A percentile compares a stretch with the other conserved stretches of the same genome.
Conservation (phyloP, 2,329 filamentous ascomycete species). For the Zasmidium cellare region DNA sequence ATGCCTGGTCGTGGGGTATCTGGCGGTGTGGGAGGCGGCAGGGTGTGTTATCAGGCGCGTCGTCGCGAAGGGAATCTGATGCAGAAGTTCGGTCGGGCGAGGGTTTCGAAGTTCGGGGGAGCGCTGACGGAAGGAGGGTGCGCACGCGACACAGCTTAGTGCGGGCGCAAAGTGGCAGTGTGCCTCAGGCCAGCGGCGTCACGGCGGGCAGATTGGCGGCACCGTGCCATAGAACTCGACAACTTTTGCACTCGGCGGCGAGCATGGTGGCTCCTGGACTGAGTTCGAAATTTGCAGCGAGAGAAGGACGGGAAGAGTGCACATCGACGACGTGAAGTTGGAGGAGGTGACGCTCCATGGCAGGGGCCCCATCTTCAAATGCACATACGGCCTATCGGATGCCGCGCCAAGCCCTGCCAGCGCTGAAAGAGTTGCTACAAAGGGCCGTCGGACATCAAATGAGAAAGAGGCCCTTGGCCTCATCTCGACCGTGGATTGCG, state of each 20-base stretch:
- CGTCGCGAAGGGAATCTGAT: not conserved
- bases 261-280: not conserved
- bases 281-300: constrained; percentile 23
- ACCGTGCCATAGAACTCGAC: constrained; percentile 12
- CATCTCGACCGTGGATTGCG: not conserved
- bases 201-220: not conserved
- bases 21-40: constrained; percentile 1
- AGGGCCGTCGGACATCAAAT: not conserved
- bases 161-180: not conserved
- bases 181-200: not conserved
- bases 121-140: not conserved
- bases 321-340: not conserved
- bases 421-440: not conserved
- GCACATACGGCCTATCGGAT: not conserved
- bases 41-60: not conserved
- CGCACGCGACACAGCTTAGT: not conserved
- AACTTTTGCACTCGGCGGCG: constrained; percentile 18
- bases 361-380: not conserved
- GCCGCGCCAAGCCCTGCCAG: not conserved
- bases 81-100: not conserved
- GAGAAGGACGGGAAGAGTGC: not conserved
- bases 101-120: not conserved
- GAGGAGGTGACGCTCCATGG: not conserved
- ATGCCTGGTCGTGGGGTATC: constrained; percentile 13
- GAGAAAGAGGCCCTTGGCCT: not conserved